These are phyloP conservation scores for Leishmania martiniquensis DNA, from an alignment of 208 protist genomes.

Conservation along the genomic window DNA sequence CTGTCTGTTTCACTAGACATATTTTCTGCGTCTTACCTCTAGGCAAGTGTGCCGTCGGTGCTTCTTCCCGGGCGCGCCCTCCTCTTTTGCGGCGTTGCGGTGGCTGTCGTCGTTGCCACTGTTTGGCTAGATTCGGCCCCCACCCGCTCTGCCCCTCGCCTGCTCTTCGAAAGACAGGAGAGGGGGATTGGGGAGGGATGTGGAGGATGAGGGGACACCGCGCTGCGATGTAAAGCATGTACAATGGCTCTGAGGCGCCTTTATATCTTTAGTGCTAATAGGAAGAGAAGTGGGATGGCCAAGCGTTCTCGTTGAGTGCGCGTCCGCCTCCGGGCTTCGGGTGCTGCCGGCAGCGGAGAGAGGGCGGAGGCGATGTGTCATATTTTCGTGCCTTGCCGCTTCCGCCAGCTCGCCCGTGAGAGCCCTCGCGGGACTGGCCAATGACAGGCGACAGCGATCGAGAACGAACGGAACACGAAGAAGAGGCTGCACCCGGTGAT, in stretches of 20 bases:
- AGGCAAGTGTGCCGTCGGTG: neutral
- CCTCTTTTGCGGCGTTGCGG: neutral
- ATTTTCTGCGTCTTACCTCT: neutral
- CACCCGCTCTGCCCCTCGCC: neutral
- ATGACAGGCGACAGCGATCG: neutral
- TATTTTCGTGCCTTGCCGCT: neutral
- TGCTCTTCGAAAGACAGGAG: no score
- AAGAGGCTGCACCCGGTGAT: no score
- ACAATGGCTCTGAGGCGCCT: neutral
- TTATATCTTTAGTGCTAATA: neutral
- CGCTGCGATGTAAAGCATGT: conserved; percentile 6
- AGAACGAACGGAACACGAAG: neutral
- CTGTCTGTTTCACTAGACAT: neutral
- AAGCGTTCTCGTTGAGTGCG: neutral
- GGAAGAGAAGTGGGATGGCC: neutral
- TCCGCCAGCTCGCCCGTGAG: neutral
- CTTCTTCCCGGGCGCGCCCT: neutral
- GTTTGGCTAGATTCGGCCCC: neutral
- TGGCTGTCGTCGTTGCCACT: neutral
- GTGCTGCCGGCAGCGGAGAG: neutral
- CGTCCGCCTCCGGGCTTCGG: neutral
- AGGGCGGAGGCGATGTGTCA: neutral
- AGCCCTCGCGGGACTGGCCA: neutral
- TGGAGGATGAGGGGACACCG: no score
- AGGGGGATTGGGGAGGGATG: no score